Base-by-base conservation (phyloP, 2,329 filamentous ascomycete species). In the Colletotrichum higginsianum region DNA sequence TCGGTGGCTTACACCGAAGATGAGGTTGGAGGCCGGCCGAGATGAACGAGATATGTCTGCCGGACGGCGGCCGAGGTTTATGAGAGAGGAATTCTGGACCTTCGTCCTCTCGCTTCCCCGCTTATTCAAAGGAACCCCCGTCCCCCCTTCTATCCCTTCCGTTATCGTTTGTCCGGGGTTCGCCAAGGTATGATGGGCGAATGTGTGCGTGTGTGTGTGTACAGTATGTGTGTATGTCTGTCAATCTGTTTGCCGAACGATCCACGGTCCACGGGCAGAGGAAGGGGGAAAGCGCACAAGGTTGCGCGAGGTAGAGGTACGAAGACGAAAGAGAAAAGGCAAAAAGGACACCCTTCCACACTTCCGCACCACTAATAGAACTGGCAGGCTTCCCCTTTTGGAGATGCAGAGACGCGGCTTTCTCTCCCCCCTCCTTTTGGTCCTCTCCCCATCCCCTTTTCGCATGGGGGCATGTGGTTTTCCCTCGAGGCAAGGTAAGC, bases 1-100 rank as follows among this genome's bases (percentile, higher is more conserved):
- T 72, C 70, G 70, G 70, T 72, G 66, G 68, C 66, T 66, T 55
- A 53, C 70, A 70, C 70, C 70, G 70, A 72, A 70, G 53, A 65
- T 55, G 66, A 70, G 58, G 64, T 40, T 62, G 52, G 58, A 62
- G 30, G 57, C 53, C 63, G 49, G 42, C 60, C 64, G 64, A 62
- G 65, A 71, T 38, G 68, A 53, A 63, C 47, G 47, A 53, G 61
- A 63, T 23, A 5, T 23, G n/a, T 16, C 61, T 57, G 49, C 38
- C 68, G 68, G 68, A 68, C 57, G 68, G 40, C 68, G 68, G 58
- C 68, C 68, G 68, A 71, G 50, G 57, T 42, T 63, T n/a, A 62
- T 62, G 50, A 30, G 30, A 30, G 30, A 63, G 46, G 55, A 67
- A 71, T 66, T 53, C 47, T 66, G 57, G 65, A 47, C 49, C 52